Evolutionary conservation across 208 protist genomes (phyloP), one percentile per base, ranked within the genome.

Genomic region (Naegleria lovaniensis): DNA sequence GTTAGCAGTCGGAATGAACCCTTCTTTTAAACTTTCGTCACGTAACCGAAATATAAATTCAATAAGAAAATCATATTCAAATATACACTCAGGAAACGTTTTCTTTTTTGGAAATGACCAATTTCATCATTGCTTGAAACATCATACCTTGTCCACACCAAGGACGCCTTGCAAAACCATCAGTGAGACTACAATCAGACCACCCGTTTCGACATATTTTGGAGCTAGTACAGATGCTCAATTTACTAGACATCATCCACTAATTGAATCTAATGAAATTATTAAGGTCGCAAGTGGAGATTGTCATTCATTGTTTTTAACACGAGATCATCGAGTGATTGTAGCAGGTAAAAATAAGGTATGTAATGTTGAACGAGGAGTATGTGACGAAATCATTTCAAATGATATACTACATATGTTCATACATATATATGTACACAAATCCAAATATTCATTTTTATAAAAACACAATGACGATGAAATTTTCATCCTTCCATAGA

Each of bases 301-400:
- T 79, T 79, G 19, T 79, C 67, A 79, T 9, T 36, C 67, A 0
- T 79, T 79, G n/a, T 79, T 79, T 33, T 79, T 79, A 79, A 79
- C 67, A 36, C 25, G 25, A 13, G 67, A 79, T 9, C 13, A 79
- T 36, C 13, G 67, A 79, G 67, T 79, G n/a, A 79, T 79, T 36
- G 67, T 79, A 36, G 67, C 67, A 36, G 67, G 67, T 11, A 79
- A 79, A n/a, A 79, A 79, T 79, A 79, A 79, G 67, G 67, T 79
- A 79, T 36, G 55, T 67, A 3, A 36, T n/a, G 1, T n/a, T 75
- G 3, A 75, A n/a, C n/a, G n/a, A 48, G 43, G 7, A 7, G 7
- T 48, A 48, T 48, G 43, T 9, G 43, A 48, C n/a, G n/a, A n/a
- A n/a, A n/a, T n/a, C n/a, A n/a, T n/a, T n/a, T n/a, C n/a, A n/a